These are phyloP conservation scores for Blastobotrys indianensis DNA, from an alignment of 1,139 yeast genomes.

Conservation along the genomic window DNA sequence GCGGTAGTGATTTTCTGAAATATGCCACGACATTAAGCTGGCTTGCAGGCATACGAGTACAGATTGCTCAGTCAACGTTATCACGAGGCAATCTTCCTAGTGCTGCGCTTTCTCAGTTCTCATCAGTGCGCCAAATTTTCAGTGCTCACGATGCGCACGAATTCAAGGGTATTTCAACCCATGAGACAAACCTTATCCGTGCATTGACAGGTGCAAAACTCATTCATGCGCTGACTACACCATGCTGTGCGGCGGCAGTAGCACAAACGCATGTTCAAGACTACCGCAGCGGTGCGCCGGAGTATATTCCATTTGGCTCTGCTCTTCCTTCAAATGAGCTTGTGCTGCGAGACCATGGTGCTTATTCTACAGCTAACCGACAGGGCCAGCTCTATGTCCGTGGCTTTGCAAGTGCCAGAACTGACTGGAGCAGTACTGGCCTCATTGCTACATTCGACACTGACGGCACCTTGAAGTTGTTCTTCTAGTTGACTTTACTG, in stretches of 20 bases:
- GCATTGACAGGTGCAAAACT: slow-evolving; percentile 35
- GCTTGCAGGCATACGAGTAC: slow-evolving; percentile 19
- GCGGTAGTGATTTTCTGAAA: neutral
- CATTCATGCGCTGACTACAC: slow-evolving; percentile 30
- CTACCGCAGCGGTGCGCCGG: slow-evolving; percentile 28
- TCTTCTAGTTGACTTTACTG: slow-evolving; percentile 3
- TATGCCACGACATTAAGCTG: slow-evolving; percentile 17
- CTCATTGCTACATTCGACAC: slow-evolving; percentile 25
- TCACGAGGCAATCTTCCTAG: slow-evolving; percentile 28
- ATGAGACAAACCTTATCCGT: slow-evolving; percentile 29
- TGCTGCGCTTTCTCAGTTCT: slow-evolving; percentile 23
- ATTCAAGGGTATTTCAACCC: slow-evolving; percentile 21
- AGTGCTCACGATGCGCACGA: slow-evolving; percentile 18
- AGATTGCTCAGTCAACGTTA: slow-evolving; percentile 19
- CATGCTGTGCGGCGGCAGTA: slow-evolving; percentile 31
- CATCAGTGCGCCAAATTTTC: slow-evolving; percentile 29
- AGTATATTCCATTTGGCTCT: slow-evolving; percentile 30
- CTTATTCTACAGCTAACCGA: slow-evolving; percentile 18
- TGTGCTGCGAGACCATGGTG: slow-evolving; percentile 21
- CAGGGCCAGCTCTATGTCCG: slow-evolving; percentile 26
- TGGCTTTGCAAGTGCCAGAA: slow-evolving; percentile 22
- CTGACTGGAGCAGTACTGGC: slow-evolving; percentile 28
- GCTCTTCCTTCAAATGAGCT: slow-evolving; percentile 32
- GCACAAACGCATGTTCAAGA: slow-evolving; percentile 36
- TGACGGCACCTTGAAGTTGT: slow-evolving; percentile 37